Base-by-base conservation (phyloP, 805 yeast species). In the Pichia pseudocactophila region DNA sequence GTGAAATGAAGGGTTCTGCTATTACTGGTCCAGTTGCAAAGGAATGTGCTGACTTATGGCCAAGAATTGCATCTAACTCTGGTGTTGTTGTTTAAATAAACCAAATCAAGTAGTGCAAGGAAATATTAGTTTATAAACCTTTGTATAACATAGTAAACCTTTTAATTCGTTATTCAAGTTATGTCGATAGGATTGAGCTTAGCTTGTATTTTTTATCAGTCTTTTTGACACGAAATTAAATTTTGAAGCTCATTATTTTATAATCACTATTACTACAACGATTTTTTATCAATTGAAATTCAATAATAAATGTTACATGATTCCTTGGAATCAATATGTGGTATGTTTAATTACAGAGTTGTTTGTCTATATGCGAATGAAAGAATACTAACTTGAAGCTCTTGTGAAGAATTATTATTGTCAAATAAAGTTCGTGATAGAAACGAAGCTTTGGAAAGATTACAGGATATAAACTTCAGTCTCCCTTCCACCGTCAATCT, bases 1-100 rank as follows among this genome's bases (percentile, higher is more conserved):
- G 99, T 80, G 99, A 92, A 77, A 92, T 94, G 98, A 92, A 92
- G 82, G 99, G 99, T 76, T 94, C 98, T 61, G 99, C 98, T 67
- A 92, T 92, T 72, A 94, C 99, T 68, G 99, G 99, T 74, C 99
- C 99, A 67, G 99, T 92, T 69, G 97, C 97, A 73, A 92, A 92
- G 79, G 99, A 92, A 80, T 94, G 98, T 81, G 98, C 99, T 71
- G 99, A 92, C 71, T 84, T 92, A 73, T 92, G 99, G 99, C 99
- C 99, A 73, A 87, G 98, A 80, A 92, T 92, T 78, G 97, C 99
- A 68, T 88, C 97, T 62, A 87, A 87, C 90, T 92, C 98, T 64
- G 98, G 98, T 87, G 98, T 92, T 71, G 99, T 92, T 73, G 99
- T 89, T 71, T 92, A 89, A 80, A 64, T 52, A 55, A 57, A 56